Conservation (phyloP, 140 eudicot genomes). For the Flaveria floridana region DNA sequence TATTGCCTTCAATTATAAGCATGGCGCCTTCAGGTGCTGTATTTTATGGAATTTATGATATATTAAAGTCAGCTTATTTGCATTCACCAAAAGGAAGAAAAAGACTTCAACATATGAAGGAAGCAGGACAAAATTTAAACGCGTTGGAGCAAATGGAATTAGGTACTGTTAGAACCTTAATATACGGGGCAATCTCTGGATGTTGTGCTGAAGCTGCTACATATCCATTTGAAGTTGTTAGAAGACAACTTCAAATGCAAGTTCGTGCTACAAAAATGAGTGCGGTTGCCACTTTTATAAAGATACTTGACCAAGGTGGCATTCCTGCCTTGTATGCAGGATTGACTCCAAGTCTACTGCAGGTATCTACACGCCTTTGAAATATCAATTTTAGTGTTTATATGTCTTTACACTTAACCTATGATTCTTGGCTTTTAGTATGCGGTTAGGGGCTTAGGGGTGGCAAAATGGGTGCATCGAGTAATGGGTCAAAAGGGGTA, state of each 20-base stretch:
- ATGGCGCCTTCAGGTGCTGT: conserved; percentile 99
- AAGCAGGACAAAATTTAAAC: conserved; percentile 53
- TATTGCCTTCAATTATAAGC: conserved; percentile 79
- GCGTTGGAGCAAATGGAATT: conserved; percentile 93
- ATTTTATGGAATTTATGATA: conserved; percentile 89
- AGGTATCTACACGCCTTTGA: conserved; percentile 43
- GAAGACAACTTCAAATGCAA: conserved; percentile 97
- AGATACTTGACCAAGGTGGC: conserved; percentile 91
- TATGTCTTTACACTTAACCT: background rate
- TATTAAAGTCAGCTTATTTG: conserved; percentile 75
- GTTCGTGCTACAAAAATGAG: conserved; percentile 74
- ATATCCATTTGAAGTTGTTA: conserved; percentile 91
- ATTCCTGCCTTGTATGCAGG: conserved; percentile 92
- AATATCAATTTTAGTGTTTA: background rate
- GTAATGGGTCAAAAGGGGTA: background rate
- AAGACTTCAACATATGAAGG: conserved; percentile 75
- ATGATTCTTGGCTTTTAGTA: background rate
- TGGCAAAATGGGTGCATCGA: background rate
- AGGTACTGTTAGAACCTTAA: conserved; percentile 69
- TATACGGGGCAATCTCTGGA: conserved; percentile 97
- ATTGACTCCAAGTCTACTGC: conserved; percentile 87
- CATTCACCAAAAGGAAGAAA: conserved; percentile 82
- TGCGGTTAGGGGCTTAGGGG: background rate
- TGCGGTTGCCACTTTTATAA: conserved; percentile 72
- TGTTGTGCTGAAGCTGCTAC: conserved; percentile 98